Percentiles rank a stretch among this genome's conserved stretches.
Evolutionary conservation across 352 stramenopile genomes (phyloP).

Genomic region (Phytophthora pseudosyringae): DNA sequence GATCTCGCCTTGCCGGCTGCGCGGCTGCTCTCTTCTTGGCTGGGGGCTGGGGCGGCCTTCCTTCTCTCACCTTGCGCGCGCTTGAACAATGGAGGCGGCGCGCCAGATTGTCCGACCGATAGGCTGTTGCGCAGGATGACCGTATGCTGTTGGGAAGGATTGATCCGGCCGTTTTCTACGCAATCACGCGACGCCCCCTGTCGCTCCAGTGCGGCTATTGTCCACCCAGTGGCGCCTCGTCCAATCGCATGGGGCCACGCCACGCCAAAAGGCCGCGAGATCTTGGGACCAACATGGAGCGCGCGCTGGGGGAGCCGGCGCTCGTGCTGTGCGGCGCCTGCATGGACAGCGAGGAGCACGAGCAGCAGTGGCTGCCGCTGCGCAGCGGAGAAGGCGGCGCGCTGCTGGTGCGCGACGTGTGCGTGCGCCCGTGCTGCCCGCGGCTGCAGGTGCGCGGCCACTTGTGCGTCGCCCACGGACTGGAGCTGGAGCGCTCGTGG

Average conservation of each 20-base stretch:
- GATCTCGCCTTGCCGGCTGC: neutral
- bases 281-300: slow-evolving; percentile 37
- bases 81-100: slow-evolving; percentile 19
- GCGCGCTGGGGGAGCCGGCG: slow-evolving; percentile 50
- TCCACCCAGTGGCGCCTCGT: slow-evolving; percentile 9
- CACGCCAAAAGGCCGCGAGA: slow-evolving; percentile 1
- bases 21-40: neutral
- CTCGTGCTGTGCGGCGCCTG: slow-evolving; percentile 70
- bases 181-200: slow-evolving; percentile 8
- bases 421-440: slow-evolving; percentile 50
- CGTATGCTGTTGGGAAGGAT: slow-evolving; percentile 1
- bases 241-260: slow-evolving; percentile 12
- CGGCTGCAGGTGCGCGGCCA: slow-evolving; percentile 61
- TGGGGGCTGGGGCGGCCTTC: neutral
- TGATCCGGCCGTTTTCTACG: slow-evolving; percentile 23
- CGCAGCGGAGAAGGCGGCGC: slow-evolving; percentile 33
- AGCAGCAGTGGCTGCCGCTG: slow-evolving; percentile 40
- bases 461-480: slow-evolving; percentile 54
- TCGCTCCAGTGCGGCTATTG: slow-evolving; percentile 7
- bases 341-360: slow-evolving; percentile 40
- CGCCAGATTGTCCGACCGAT: neutral
- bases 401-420: slow-evolving; percentile 69
- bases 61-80: slow-evolving; percentile 20
- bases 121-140: neutral
- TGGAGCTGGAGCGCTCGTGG: slow-evolving; percentile 62